phyloP scores from a whole-genome alignment of 495 filamentous ascomycete genomes.

The Trichoderma gamsii region DNA sequence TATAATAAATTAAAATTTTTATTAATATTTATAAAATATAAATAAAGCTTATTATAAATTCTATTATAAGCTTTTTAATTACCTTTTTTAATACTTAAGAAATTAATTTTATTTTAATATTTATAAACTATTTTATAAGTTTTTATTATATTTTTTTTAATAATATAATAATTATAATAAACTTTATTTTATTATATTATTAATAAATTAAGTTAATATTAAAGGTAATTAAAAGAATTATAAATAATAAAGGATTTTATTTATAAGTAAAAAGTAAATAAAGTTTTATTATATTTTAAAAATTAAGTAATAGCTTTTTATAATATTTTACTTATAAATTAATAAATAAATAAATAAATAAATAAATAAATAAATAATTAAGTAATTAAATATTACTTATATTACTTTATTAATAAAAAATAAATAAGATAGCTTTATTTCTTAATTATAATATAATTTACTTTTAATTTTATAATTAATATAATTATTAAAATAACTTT shows the following conservation, averaged over 20 bases:
- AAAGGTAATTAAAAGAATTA: neutral
- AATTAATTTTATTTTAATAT: neutral
- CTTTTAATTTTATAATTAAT: neutral
- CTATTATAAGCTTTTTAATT: neutral
- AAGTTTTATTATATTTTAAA: neutral
- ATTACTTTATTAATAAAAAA: neutral
- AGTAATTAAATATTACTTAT: conserved; percentile 6
- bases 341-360: conserved; percentile 14
- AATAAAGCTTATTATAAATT: neutral
- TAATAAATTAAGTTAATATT: neutral
- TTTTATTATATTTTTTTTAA: neutral
- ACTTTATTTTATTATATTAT: neutral
- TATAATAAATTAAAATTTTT: neutral
- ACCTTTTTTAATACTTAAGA: neutral
- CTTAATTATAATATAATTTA: neutral
- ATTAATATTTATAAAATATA: neutral
- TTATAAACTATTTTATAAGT: neutral
- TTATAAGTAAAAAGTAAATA: neutral
- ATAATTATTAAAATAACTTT: neutral
- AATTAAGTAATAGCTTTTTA: neutral
- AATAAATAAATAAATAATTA: conserved; percentile 14
- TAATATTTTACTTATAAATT: conserved; percentile 16
- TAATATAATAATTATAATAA: neutral
- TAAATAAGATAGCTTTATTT: neutral
- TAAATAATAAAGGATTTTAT: neutral